Percentiles rank a stretch among this genome's conserved stretches.
These are phyloP conservation scores for Ophiostoma ips DNA, from an alignment of 2,329 filamentous ascomycete genomes.

Conservation along the genomic window DNA sequence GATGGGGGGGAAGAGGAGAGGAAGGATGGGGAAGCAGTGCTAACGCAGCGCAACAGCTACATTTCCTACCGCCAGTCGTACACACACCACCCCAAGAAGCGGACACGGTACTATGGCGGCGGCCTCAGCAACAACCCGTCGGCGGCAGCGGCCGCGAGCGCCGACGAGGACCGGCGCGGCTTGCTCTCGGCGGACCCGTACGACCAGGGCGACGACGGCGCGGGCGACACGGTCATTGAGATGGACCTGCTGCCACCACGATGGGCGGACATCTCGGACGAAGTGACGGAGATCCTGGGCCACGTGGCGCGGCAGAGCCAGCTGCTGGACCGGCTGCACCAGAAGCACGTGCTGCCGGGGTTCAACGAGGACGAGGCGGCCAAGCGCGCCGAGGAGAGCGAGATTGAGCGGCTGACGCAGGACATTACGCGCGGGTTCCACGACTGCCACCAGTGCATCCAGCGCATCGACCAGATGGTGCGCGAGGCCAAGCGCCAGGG, in stretches of 20 bases:
- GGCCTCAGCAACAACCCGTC: constrained; percentile 16
- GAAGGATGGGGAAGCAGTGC: neutral
- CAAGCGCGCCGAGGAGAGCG: constrained; percentile 71
- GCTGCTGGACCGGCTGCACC: constrained; percentile 79
- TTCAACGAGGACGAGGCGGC: constrained; percentile 83
- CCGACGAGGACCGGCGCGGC: constrained; percentile 49
- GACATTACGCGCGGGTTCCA: constrained; percentile 83
- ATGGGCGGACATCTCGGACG: constrained; percentile 91
- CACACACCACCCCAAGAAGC: constrained; percentile 82
- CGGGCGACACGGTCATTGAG: constrained; percentile 89
- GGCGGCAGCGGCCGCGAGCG: constrained; percentile 35
- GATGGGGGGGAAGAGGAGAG: no score
- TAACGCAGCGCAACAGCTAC: constrained; percentile 48
- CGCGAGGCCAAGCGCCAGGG: constrained; percentile 62
- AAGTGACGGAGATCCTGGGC: constrained; percentile 70
- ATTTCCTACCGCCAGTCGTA: constrained; percentile 99
- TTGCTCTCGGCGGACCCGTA: constrained; percentile 71
- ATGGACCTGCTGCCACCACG: constrained; percentile 93
- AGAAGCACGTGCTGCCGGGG: constrained; percentile 90
- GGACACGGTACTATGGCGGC: constrained; percentile 48
- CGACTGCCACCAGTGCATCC: constrained; percentile 76
- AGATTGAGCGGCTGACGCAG: constrained; percentile 84
- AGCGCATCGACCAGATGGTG: constrained; percentile 78
- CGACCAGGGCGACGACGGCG: constrained; percentile 56
- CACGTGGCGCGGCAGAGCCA: constrained; percentile 73